These are phyloP conservation scores for Termitomyces eurrhizus DNA, from an alignment of 768 basidiomycete species.

Conservation along the genomic window DNA sequence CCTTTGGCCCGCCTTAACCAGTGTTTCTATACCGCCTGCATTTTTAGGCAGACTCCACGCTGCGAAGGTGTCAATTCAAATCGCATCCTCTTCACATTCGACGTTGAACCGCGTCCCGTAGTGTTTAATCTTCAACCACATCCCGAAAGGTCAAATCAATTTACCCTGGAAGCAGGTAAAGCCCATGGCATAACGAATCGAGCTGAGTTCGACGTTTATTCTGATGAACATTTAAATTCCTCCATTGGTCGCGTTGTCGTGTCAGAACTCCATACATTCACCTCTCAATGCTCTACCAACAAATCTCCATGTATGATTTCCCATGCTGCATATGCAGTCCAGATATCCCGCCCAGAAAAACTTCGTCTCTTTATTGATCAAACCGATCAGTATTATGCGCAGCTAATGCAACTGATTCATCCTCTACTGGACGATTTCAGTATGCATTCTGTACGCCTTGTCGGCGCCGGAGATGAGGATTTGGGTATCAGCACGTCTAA, in stretches of 20 bases:
- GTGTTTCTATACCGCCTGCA: neutral
- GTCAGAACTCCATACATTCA: neutral
- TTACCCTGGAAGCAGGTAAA: neutral
- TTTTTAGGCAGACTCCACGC: neutral
- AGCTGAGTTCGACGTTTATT: neutral
- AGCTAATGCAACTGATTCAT: neutral
- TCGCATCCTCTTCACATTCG: neutral
- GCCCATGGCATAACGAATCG: neutral
- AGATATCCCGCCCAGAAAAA: neutral
- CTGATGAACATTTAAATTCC: neutral
- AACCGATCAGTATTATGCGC: neutral
- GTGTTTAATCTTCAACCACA: neutral
- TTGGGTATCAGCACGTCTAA: neutral
- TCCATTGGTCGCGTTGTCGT: neutral
- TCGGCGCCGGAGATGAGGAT: neutral
- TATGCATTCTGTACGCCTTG: neutral
- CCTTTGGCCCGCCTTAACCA: neutral
- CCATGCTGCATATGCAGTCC: neutral
- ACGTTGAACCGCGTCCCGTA: neutral
- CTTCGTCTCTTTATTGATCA: neutral
- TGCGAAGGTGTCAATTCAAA: constrained; percentile 2
- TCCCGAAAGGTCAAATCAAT: neutral
- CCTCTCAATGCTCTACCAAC: neutral
- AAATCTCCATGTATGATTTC: neutral
- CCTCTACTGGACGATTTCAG: neutral